phyloP scores from a whole-genome alignment of 2,329 filamentous ascomycete species.

The Fusarium drepaniforme region DNA sequence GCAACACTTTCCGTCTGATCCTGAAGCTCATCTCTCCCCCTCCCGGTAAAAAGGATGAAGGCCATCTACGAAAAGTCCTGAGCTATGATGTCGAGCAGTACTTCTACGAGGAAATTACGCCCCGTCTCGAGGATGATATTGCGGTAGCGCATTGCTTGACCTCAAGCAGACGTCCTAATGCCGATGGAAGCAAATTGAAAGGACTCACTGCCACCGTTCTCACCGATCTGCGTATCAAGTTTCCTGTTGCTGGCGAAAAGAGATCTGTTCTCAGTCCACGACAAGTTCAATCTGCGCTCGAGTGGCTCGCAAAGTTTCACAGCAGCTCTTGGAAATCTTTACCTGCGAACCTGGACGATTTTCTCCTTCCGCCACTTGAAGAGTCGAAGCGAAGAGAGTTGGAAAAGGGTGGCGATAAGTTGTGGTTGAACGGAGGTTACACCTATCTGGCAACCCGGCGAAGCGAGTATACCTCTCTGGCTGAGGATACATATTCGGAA shows the following conservation, averaged over 20 bases:
- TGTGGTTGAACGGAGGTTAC: slow-evolving; percentile 77
- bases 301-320: slow-evolving; percentile 75
- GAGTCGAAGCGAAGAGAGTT: slow-evolving; percentile 54
- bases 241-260: slow-evolving; percentile 68
- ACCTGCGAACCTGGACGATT: slow-evolving; percentile 45
- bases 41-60: slow-evolving; percentile 60
- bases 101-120: slow-evolving; percentile 71
- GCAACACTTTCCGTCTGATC: slow-evolving; percentile 57
- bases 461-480: slow-evolving; percentile 65
- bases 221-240: slow-evolving; percentile 65
- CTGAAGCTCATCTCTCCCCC: slow-evolving; percentile 70
- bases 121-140: slow-evolving; percentile 56
- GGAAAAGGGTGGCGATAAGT: slow-evolving; percentile 35
- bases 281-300: slow-evolving; percentile 66
- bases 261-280: slow-evolving; percentile 57
- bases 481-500: slow-evolving; percentile 60
- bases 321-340: slow-evolving; percentile 61
- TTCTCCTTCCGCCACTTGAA: slow-evolving; percentile 67
- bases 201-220: slow-evolving; percentile 67
- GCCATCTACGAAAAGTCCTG: slow-evolving; percentile 73
- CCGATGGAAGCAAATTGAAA: slow-evolving; percentile 46
- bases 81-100: slow-evolving; percentile 76
- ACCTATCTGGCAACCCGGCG: slow-evolving; percentile 75
- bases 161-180: slow-evolving; percentile 50
- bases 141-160: slow-evolving; percentile 64